A percentile compares a stretch with the other conserved stretches of the same genome.
Conservation (phyloP, 2,329 filamentous ascomycete species). For the Grosmannia serpens region DNA sequence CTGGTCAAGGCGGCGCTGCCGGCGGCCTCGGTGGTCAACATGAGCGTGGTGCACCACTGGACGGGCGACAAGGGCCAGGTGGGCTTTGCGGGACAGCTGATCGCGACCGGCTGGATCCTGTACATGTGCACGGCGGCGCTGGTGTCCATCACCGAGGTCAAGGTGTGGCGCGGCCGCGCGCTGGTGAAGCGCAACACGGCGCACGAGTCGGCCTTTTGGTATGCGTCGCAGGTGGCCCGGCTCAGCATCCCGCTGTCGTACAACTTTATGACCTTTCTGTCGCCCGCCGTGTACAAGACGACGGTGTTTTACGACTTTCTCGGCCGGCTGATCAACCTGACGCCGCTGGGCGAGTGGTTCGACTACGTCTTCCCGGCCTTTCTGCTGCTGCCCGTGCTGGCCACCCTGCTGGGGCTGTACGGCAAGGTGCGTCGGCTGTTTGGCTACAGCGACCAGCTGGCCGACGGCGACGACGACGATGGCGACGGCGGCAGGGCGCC, state of each 20-base stretch:
- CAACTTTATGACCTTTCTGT: constrained; percentile 91
- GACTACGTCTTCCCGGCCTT: constrained; percentile 82
- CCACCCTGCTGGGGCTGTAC: constrained; percentile 83
- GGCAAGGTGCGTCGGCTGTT: constrained; percentile 64
- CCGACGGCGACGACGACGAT: constrained; percentile 53
- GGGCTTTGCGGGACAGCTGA: constrained; percentile 74
- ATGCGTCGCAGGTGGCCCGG: constrained; percentile 82
- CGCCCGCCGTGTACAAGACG: constrained; percentile 55
- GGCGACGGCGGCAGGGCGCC: constrained; percentile 63
- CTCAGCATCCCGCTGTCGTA: constrained; percentile 87
- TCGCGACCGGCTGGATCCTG: constrained; percentile 77
- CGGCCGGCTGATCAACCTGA: constrained; percentile 72
- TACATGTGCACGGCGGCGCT: constrained; percentile 94
- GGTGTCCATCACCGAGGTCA: constrained; percentile 79
- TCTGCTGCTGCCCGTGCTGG: constrained; percentile 72
- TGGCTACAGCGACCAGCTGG: constrained; percentile 61
- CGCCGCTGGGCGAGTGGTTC: constrained; percentile 70
- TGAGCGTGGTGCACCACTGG: constrained; percentile 65
- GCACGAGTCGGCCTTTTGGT: constrained; percentile 91
- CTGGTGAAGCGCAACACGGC: constrained; percentile 86
- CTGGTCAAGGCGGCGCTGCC: constrained; percentile 73
- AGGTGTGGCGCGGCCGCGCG: constrained; percentile 93
- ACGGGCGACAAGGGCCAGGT: constrained; percentile 61
- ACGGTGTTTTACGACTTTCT: constrained; percentile 85
- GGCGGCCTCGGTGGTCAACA: constrained; percentile 56